Evolutionary conservation across 75 land plant species (phyloP).

Genomic region (Adiantum capillusveneris): DNA sequence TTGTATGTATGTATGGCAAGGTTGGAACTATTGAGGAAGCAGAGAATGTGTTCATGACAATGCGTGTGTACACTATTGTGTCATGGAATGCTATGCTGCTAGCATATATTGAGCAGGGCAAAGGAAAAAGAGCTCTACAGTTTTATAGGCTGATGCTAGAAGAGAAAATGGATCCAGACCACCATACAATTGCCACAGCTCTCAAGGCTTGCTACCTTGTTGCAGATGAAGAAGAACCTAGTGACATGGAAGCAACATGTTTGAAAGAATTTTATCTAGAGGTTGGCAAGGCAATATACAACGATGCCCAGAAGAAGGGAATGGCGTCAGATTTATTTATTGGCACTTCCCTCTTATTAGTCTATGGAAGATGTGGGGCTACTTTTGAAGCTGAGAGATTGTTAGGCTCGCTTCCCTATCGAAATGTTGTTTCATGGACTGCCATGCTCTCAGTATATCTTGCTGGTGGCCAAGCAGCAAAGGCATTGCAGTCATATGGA

Average conservation of each 20-base stretch:
- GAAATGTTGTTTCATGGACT: constrained; percentile 15
- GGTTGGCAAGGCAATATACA: background rate
- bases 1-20: constrained; percentile 1
- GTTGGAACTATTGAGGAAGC: background rate
- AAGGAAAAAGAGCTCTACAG: constrained; percentile 16
- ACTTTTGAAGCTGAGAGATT: background rate
- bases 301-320: background rate
- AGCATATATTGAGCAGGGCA: background rate
- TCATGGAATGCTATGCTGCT: background rate
- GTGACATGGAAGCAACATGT: background rate
- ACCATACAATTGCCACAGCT: constrained; percentile 32
- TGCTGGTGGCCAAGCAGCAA: constrained; percentile 1
- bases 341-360: background rate
- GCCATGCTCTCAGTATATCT: constrained; percentile 14
- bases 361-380: constrained; percentile 4
- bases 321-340: background rate
- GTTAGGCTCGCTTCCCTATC: background rate
- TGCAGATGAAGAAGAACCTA: background rate
- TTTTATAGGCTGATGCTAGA: constrained; percentile 42
- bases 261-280: background rate
- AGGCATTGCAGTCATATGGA: background rate
- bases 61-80: background rate
- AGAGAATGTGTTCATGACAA: background rate
- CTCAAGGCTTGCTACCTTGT: constrained; percentile 29
- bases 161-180: constrained; percentile 20